phyloP scores from a whole-genome alignment of 805 yeast species.

The Candida ovalis region DNA sequence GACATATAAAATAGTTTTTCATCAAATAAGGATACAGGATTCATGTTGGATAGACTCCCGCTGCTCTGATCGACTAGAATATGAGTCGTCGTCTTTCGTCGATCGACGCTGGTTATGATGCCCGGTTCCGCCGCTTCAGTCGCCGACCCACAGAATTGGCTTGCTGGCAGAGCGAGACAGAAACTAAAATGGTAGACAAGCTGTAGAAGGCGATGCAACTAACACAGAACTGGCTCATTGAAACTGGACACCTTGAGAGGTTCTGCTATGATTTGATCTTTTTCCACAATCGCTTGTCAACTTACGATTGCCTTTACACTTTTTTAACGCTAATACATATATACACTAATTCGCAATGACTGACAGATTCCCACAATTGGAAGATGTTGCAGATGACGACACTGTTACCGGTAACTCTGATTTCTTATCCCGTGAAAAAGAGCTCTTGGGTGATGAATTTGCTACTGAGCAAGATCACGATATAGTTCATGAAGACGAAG shows the following conservation, averaged over 20 bases:
- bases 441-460: conserved; percentile 67
- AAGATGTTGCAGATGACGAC: conserved; percentile 36
- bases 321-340: neutral
- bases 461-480: conserved; percentile 59
- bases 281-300: too few relatives aligned
- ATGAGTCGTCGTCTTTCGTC: too few relatives aligned
- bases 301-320: too few relatives aligned
- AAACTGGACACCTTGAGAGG: too few relatives aligned
- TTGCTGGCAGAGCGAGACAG: conserved; percentile 1
- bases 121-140: too few relatives aligned
- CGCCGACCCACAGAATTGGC: neutral
- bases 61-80: too few relatives aligned
- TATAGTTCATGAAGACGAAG: conserved; percentile 40
- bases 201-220: too few relatives aligned
- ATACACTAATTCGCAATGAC: conserved; percentile 42
- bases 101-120: neutral
- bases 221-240: too few relatives aligned
- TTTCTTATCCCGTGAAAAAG: conserved; percentile 66
- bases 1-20: too few relatives aligned
- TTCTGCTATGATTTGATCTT: too few relatives aligned
- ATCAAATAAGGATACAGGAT: too few relatives aligned
- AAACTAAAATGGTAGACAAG: neutral
- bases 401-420: conserved; percentile 39
- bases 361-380: conserved; percentile 74
- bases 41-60: too few relatives aligned